Evolutionary conservation across 1,284 basidiomycete genomes (phyloP), one percentile per base, ranked within the genome.

Genomic region (Cerrena zonata): DNA sequence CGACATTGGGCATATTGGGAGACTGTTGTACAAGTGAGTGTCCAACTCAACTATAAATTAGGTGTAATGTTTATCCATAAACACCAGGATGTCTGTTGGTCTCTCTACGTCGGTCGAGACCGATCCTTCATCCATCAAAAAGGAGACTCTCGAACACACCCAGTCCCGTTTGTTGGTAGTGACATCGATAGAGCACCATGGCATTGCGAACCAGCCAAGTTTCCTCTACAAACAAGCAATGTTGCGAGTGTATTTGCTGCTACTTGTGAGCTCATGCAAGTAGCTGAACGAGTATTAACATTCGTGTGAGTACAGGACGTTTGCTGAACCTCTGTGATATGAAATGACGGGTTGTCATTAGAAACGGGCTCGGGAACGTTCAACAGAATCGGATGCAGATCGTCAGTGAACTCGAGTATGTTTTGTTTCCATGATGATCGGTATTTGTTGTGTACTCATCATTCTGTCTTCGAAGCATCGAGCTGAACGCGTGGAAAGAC

Each of bases 81-180:
- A n/a, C n/a, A n/a, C n/a, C 56, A 80, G 71, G 80, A 82, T 51
- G 74, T 79, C 3, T 79, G 77, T 50, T 82, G 78, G 79, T 77
- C 75, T 0, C 66, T 80, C 0, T 81, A 80, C 47, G 77, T 80
- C 34, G 79, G 80, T 4, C 70, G 80, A 15, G 79, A 82, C 45
- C 78, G 76, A 55, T 75, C 73, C 48, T 69, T 80, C 30, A 61
- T 69, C 2, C 59, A 67, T 19, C 73, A 69, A 2, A 64, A 63
- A 18, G 67, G 68, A 24, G 56, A 58, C 48, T 62, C 55, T 38
- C n/a, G 25, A 11, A 37, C 43, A 25, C 65, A 77, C 45, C 69
- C 74, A 1, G 62, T 76, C 30, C 77, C 78, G 1, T 72, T 72
- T 50, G 70, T 76, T 3, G 73, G 77, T 27, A 54, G 63, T 1